phyloP scores from a whole-genome alignment of 768 basidiomycete genomes.

The Lentinus tigrinus region DNA sequence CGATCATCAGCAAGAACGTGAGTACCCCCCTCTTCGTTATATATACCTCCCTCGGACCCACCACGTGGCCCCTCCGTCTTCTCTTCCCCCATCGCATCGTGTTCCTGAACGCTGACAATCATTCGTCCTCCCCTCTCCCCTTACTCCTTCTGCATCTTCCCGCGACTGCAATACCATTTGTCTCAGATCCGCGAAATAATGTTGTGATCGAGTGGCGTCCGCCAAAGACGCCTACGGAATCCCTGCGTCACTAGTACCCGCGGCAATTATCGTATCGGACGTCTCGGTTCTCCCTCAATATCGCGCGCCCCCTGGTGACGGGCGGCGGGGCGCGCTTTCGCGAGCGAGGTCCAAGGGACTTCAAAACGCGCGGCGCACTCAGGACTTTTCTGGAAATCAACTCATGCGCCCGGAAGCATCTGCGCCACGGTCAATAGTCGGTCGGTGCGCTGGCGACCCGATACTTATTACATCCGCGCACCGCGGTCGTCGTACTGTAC shows the following conservation, averaged over 20 bases:
- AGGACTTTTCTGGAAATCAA: too few relatives aligned
- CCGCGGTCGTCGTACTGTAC: too few relatives aligned
- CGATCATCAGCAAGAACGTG: constrained; percentile 71
- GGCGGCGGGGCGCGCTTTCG: too few relatives aligned
- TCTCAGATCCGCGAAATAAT: constrained; percentile 51
- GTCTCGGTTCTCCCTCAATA: neutral
- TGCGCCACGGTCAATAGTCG: too few relatives aligned
- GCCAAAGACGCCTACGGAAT: neutral
- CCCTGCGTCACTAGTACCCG: neutral
- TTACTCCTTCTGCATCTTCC: too few relatives aligned
- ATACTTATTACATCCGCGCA: too few relatives aligned
- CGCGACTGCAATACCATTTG: neutral
- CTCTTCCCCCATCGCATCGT: constrained; percentile 6
- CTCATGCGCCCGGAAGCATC: too few relatives aligned
- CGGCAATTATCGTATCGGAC: neutral
- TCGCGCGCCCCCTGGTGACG: too few relatives aligned
- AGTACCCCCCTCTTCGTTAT: constrained; percentile 33
- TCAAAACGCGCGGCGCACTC: neutral
- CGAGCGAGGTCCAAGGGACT: neutral
- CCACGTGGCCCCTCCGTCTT: neutral
- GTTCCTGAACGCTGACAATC: neutral
- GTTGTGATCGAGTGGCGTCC: constrained; percentile 33
- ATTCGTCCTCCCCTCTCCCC: constrained; percentile 1
- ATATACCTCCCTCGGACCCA: neutral
- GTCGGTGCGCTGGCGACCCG: too few relatives aligned